Conservation (phyloP, 129 eudicot species). For the Flaveria brownii region DNA sequence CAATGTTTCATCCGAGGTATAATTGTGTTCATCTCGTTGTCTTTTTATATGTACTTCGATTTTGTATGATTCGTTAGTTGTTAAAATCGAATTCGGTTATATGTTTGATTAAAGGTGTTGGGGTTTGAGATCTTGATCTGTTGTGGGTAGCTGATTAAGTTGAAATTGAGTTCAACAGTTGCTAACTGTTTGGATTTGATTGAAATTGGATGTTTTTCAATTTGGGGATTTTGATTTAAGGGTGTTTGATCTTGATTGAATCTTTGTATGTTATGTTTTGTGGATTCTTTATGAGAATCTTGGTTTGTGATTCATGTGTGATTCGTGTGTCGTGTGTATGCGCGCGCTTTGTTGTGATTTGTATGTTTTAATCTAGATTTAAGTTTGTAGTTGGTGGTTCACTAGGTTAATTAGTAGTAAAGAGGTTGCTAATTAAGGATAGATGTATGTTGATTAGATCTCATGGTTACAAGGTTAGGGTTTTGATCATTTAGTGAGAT, state of each 20-base stretch:
- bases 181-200: background rate
- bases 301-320: background rate
- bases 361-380: background rate
- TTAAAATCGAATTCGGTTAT: background rate
- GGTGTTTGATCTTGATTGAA: slow-evolving; percentile 14
- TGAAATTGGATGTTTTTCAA: background rate
- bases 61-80: too few species aligned
- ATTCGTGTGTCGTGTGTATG: background rate
- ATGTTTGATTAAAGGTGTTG: background rate
- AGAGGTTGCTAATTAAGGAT: background rate
- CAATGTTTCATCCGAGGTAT: slow-evolving; percentile 51
- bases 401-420: background rate
- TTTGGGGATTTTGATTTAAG: background rate
- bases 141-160: slow-evolving; percentile 12
- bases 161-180: background rate
- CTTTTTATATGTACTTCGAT: background rate
- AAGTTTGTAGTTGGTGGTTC: background rate
- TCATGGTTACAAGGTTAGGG: slow-evolving; percentile 3
- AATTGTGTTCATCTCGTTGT: background rate
- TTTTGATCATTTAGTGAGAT: background rate
- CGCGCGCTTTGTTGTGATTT: background rate
- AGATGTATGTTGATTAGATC: slow-evolving; percentile 17
- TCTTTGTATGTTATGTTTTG: background rate
- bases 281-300: background rate
- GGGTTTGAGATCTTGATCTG: slow-evolving; percentile 35